Conservation (phyloP, 805 yeast genomes). For the Trichomonascus vanleenenianus region DNA sequence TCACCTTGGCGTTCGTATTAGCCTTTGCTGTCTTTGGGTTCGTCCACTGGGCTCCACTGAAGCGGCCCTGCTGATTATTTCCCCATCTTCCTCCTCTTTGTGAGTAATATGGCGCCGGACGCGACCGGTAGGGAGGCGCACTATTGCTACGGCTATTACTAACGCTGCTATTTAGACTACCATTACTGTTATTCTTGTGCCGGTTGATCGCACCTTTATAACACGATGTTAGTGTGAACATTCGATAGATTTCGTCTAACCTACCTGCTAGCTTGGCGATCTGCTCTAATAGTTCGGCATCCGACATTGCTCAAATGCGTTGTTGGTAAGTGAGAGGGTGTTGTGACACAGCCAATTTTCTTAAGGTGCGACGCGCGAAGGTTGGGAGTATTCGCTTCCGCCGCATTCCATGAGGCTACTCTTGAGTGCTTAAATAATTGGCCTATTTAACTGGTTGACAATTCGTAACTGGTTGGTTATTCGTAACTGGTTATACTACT, state of each 20-base stretch:
- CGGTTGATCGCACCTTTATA: slow-evolving; percentile 22
- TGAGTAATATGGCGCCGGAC: not conserved
- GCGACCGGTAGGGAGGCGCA: not conserved
- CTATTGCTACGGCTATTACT: not conserved
- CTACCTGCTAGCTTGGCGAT: slow-evolving; percentile 20
- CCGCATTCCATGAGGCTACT: too few species aligned
- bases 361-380: too few species aligned
- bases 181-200: slow-evolving; percentile 12
- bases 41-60: too few species aligned
- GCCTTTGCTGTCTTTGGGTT: too few species aligned
- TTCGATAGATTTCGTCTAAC: not conserved
- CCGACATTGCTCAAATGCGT: slow-evolving; percentile 12
- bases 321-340: not conserved
- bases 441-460: too few species aligned
- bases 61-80: slow-evolving; percentile 1
- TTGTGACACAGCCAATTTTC: not conserved
- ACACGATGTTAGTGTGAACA: not conserved
- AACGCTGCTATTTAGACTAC: not conserved
- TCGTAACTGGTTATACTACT: too few species aligned
- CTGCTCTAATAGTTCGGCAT: slow-evolving; percentile 16
- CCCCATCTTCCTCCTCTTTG: slow-evolving; percentile 6
- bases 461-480: too few species aligned
- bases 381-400: too few species aligned
- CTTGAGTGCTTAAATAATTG: too few species aligned
- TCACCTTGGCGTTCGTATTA: too few species aligned